Percentiles rank a stretch among this genome's conserved stretches.
Conservation (phyloP, 306 rosid genomes). For the Quercus cerris region DNA sequence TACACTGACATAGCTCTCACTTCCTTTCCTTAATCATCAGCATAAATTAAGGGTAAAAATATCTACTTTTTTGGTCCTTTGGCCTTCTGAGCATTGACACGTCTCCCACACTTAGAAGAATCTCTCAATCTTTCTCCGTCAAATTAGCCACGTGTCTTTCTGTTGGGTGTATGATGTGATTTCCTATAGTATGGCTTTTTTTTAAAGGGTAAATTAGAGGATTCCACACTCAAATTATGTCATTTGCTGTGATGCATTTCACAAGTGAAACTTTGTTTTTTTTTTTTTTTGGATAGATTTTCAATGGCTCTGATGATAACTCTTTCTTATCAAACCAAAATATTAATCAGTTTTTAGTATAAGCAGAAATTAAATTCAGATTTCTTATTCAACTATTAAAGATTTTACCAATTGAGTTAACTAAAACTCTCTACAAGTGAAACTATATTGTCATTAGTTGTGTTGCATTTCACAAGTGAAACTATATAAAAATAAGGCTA, state of each 20-base stretch:
- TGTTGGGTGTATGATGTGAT: neutral
- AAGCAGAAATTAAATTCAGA: accelerated
- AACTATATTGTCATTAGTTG: no score
- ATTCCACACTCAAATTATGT: no score
- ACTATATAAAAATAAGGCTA: no score
- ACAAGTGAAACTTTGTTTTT: no score
- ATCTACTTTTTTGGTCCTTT: neutral
- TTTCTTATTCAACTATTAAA: no score
- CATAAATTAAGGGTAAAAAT: neutral
- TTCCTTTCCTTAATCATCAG: conserved; percentile 6
- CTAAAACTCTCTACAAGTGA: no score
- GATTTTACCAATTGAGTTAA: no score
- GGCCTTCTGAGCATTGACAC: neutral
- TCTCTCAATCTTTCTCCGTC: neutral
- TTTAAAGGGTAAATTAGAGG: no score
- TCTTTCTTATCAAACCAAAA: accelerated
- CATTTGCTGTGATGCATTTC: no score
- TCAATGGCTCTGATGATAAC: accelerated
- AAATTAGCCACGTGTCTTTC: neutral
- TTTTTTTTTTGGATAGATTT: no score
- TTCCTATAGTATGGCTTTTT: neutral
- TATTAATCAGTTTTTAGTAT: accelerated
- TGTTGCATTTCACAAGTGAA: no score
- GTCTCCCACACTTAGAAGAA: neutral
- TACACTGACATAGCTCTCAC: neutral